Base-by-base conservation (phyloP, 495 filamentous ascomycete genomes). In the Platismatia glauca region DNA sequence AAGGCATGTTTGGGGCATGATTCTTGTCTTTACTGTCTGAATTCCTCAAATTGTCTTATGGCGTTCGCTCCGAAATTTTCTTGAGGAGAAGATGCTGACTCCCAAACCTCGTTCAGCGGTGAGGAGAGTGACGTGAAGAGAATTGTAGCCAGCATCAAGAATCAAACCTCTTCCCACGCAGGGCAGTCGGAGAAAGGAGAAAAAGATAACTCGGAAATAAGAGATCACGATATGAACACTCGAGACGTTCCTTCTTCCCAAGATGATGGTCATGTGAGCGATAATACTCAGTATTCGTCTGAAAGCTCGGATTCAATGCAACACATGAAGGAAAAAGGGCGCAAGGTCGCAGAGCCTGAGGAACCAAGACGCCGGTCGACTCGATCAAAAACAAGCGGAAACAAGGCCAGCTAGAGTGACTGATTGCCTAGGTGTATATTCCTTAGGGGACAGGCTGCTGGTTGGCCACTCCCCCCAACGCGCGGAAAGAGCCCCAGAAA, bases 101-200 rank as follows among this genome's bases (percentile, higher is more conserved):
- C 7, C 29, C 50, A 33, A 27, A 33, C 16, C 16, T 34, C 16
- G 5, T 20, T 20, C 33, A 53, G 50, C 27, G 60, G 93, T 3
- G 81, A 86, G 67, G 87, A 90, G 64, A 84, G 85, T 61, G 87
- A 90, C 67, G 84, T 82, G 1, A 86, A 80, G 60, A 83, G 86
- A 72, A 84, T 80, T 2, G 68, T 81, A n/a, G 75, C 71, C 1
- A 73, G 63, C 33, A 73, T 79, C 27, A 68, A 67, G 57, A 69
- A 71, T n/a, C 67, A 75, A 24, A 64, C 64, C 18, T 55, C 58
- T 9, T 44, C 68, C 7, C 70, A 57, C 12, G 35, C 20, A 9
- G 18, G 29, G 37, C 15, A 43, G 18, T 16, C 46, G 24, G 52
- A 64, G 37, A 53, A 56, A 18, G 29, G 33, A 3, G 48, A 31